A percentile compares a stretch with the other conserved stretches of the same genome.
Conservation (phyloP, 73 alveolate species). For the Paramecium primaurelia region DNA sequence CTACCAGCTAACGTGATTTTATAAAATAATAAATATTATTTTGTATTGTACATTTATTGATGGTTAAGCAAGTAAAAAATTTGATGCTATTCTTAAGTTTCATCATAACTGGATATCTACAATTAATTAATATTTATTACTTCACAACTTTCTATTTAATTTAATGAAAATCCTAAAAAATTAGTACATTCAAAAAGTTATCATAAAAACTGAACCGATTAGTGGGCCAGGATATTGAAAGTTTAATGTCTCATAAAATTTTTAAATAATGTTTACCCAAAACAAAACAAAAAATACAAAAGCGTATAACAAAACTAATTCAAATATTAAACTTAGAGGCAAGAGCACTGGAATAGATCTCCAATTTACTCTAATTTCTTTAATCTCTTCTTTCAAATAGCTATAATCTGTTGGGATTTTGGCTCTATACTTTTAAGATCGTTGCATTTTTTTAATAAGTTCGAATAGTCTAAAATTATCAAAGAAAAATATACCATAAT, state of each 20-base stretch:
- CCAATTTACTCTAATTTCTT: not conserved
- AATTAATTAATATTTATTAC: not conserved
- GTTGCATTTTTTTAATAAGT: not conserved
- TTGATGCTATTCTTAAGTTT: not conserved
- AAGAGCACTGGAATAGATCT: slow-evolving; percentile 28
- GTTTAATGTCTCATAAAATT: not conserved
- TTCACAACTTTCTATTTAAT: not conserved
- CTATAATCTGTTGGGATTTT: not conserved
- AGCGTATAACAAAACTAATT: not conserved
- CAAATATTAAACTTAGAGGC: slow-evolving; percentile 17
- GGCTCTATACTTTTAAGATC: not conserved
- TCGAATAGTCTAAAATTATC: not conserved
- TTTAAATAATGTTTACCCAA: not conserved
- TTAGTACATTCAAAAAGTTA: not conserved
- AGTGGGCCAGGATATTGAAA: slow-evolving; percentile 1
- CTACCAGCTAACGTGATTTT: slow-evolving; percentile 53
- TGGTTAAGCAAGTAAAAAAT: not conserved
- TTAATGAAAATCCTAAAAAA: slow-evolving; percentile 25
- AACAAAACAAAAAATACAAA: not conserved
- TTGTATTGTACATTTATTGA: not conserved
- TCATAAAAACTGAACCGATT: not conserved
- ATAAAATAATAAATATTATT: not conserved
- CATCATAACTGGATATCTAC: slow-evolving; percentile 34
- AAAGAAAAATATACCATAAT: too few species aligned
- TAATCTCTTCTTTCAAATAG: slow-evolving; percentile 15